Conservation (phyloP, 805 yeast species). For the Candida coquimbonensis region DNA sequence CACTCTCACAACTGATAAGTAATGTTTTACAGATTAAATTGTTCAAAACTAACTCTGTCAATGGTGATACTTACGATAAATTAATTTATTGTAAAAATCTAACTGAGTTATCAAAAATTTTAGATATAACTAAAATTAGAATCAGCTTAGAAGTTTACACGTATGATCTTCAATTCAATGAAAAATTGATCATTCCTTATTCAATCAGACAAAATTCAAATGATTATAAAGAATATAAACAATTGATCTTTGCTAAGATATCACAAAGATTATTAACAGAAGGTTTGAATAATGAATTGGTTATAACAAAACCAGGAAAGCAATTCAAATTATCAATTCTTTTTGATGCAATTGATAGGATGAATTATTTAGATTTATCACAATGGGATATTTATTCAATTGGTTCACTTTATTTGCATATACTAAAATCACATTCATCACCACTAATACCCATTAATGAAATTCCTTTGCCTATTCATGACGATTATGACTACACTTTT, state of each 20-base stretch:
- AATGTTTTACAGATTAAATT: conserved; percentile 51
- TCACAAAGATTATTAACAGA: conserved; percentile 41
- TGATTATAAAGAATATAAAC: conserved; percentile 30
- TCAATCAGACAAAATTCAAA: conserved; percentile 24
- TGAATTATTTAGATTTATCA: conserved; percentile 51
- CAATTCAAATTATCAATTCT: conserved; percentile 37
- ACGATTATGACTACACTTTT: conserved; percentile 38
- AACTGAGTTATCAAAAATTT: conserved; percentile 26
- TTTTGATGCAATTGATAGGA: conserved; percentile 43
- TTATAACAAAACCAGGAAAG: conserved; percentile 54
- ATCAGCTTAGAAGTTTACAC: conserved; percentile 71
- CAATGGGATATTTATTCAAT: conserved; percentile 53
- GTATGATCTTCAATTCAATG: conserved; percentile 47
- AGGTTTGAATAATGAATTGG: conserved; percentile 31
- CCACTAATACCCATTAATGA: conserved; percentile 46
- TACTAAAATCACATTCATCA: conserved; percentile 42
- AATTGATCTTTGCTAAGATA: conserved; percentile 40
- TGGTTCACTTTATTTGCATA: conserved; percentile 36
- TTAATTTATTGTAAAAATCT: conserved; percentile 30
- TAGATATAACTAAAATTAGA: conserved; percentile 73
- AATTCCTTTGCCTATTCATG: conserved; percentile 49
- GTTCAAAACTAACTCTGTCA: conserved; percentile 21
- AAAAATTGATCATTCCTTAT: conserved; percentile 41
- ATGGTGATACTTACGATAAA: conserved; percentile 13
- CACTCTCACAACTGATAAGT: conserved; percentile 63